phyloP scores from a whole-genome alignment of 139 green algal genomes.

The Mychonastes homosphaera region DNA sequence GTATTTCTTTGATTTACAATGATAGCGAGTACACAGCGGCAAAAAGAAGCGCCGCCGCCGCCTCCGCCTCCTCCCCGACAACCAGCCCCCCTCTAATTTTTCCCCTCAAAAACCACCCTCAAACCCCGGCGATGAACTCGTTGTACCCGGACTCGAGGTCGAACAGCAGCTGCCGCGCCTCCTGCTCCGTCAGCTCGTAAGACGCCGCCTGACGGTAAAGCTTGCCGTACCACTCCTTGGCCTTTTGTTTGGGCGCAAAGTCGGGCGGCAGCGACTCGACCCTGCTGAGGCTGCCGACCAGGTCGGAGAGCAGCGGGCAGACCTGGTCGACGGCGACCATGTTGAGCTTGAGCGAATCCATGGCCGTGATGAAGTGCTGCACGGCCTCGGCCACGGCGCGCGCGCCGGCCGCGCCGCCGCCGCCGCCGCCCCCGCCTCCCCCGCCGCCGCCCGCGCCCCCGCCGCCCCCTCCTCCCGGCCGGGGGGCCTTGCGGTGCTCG shows the following conservation, averaged over 20 bases:
- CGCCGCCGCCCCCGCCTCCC: background rate
- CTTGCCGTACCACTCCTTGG: constrained; percentile 51
- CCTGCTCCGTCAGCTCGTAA: constrained; percentile 69
- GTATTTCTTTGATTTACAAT: too few species aligned
- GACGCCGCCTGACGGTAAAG: constrained; percentile 71
- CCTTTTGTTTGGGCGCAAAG: constrained; percentile 63
- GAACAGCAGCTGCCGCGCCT: constrained; percentile 80
- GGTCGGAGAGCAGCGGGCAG: constrained; percentile 72
- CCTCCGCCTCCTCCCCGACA: too few species aligned
- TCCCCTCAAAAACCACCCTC: too few species aligned
- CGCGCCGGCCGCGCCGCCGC: constrained; percentile 15
- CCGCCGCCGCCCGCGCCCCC: background rate
- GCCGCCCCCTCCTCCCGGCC: constrained; percentile 1
- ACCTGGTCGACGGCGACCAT: constrained; percentile 89
- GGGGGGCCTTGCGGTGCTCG: constrained; percentile 60
- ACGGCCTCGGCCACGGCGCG: constrained; percentile 68
- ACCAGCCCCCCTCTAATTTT: too few species aligned
- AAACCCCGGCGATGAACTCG: constrained; percentile 52
- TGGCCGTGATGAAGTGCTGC: constrained; percentile 89
- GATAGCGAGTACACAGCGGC: too few species aligned
- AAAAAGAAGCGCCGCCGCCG: too few species aligned
- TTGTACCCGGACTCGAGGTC: constrained; percentile 81
- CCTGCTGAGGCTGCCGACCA: constrained; percentile 66
- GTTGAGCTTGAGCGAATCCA: constrained; percentile 86
- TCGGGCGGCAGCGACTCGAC: constrained; percentile 58